Percentiles rank a stretch among this genome's conserved stretches.
Conservation (phyloP, 305 asterid species). For the Rubia tinctorum region DNA sequence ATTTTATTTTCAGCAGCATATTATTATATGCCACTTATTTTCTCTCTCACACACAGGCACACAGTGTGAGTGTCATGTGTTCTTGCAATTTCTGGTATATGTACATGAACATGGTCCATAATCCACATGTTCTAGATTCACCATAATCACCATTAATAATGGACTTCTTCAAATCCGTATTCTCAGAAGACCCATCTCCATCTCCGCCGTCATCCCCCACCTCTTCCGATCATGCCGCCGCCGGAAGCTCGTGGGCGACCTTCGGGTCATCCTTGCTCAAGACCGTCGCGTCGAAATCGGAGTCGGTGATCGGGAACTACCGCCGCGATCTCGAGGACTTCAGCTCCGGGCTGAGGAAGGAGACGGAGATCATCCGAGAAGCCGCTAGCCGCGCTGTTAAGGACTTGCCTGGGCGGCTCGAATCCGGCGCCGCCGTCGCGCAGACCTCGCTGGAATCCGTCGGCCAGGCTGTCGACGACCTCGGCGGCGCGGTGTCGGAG, state of each 20-base stretch:
- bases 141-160: constrained; percentile 21
- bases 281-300: constrained; percentile 71
- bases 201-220: constrained; percentile 26
- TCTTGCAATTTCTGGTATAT: no score
- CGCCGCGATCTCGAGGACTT: constrained; percentile 72
- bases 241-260: constrained; percentile 34
- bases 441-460: constrained; percentile 88
- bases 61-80: no score
- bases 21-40: no score
- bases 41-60: no score
- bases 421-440: constrained; percentile 87
- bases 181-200: constrained; percentile 53
- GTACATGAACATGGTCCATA: not conserved
- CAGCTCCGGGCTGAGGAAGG: constrained; percentile 59
- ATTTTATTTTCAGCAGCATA: no score
- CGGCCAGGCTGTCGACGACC: constrained; percentile 77
- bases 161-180: constrained; percentile 88
- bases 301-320: constrained; percentile 66
- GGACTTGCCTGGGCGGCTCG: constrained; percentile 70
- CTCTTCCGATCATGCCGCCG: constrained; percentile 26
- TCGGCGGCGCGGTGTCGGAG: constrained; percentile 60
- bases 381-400: constrained; percentile 75
- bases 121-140: not conserved
- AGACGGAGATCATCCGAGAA: constrained; percentile 66
- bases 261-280: constrained; percentile 57